phyloP scores from a whole-genome alignment of 495 filamentous ascomycete genomes.

The Wilcoxina mikolae region DNA sequence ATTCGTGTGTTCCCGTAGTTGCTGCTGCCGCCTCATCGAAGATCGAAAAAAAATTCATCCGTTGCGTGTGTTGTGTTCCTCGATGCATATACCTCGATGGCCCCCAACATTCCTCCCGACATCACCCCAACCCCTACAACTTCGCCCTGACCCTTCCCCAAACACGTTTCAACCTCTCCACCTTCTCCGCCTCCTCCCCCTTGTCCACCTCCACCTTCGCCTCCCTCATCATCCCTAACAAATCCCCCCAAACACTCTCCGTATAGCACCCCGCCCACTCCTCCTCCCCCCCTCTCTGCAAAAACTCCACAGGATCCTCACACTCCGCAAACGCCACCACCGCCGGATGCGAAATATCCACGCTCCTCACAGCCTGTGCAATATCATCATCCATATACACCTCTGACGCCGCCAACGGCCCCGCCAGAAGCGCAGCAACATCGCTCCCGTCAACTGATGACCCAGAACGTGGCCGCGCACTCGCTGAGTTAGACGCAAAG shows the following conservation, averaged over 20 bases:
- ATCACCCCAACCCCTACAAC: not conserved
- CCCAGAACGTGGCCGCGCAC: not conserved
- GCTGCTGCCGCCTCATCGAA: not conserved
- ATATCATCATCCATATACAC: conserved; percentile 4
- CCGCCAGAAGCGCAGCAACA: conserved; percentile 22
- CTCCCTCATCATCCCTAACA: conserved; percentile 45
- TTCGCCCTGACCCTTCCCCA: conserved; percentile 33
- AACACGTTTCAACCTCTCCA: conserved; percentile 38
- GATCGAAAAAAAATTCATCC: not conserved
- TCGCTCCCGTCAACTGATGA: conserved; percentile 13
- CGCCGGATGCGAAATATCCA: conserved; percentile 5
- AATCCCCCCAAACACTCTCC: conserved; percentile 67
- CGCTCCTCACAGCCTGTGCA: too few species aligned
- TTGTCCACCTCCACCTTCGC: conserved; percentile 45
- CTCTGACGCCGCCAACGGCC: conserved; percentile 5
- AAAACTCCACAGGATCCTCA: conserved; percentile 33
- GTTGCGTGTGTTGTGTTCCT: not conserved
- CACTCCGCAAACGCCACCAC: conserved; percentile 11
- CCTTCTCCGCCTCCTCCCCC: conserved; percentile 24
- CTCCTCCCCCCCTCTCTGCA: conserved; percentile 40
- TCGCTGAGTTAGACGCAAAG: not conserved
- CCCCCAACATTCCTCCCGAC: not conserved
- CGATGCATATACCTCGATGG: not conserved
- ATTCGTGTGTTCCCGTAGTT: not conserved
- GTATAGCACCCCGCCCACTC: conserved; percentile 39